Conservation (phyloP, 805 yeast genomes). For the Barnettozyma vustinii region DNA sequence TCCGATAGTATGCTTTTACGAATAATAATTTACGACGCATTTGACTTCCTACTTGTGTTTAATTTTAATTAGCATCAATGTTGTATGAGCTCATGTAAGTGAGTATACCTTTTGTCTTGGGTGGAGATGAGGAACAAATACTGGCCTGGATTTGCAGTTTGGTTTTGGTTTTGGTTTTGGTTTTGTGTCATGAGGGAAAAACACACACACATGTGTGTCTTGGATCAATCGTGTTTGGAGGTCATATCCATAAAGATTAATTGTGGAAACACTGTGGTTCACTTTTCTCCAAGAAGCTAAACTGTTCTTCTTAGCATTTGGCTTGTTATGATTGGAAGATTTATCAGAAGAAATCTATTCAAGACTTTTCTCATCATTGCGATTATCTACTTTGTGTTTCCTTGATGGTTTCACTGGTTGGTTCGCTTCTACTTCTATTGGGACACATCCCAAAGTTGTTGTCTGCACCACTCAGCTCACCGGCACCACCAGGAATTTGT, state of each 20-base stretch:
- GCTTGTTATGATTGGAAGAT: slow-evolving; percentile 5
- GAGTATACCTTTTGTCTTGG: not conserved
- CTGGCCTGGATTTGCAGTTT: not conserved
- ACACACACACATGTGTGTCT: not conserved
- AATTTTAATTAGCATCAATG: not conserved
- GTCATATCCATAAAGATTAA: not conserved
- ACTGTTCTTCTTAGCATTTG: not conserved
- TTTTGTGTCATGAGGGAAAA: not conserved
- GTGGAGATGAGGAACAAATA: no score
- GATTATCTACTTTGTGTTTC: slow-evolving; percentile 4
- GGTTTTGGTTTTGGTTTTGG: not conserved
- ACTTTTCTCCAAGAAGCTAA: not conserved
- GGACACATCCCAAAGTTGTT: not conserved
- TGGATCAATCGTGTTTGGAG: not conserved
- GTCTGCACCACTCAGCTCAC: not conserved
- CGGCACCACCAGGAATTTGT: slow-evolving; percentile 28
- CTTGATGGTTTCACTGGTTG: not conserved
- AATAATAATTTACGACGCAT: not conserved
- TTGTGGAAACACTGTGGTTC: not conserved
- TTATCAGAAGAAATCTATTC: slow-evolving; percentile 3
- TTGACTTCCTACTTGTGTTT: not conserved
- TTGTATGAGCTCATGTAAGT: not conserved
- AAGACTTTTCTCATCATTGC: slow-evolving; percentile 2
- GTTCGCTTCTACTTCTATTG: not conserved
- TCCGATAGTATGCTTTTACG: not conserved